A percentile compares a stretch with the other conserved stretches of the same genome.
Conservation (phyloP, 2,329 filamentous ascomycete genomes). For the Phialophora chinensis region DNA sequence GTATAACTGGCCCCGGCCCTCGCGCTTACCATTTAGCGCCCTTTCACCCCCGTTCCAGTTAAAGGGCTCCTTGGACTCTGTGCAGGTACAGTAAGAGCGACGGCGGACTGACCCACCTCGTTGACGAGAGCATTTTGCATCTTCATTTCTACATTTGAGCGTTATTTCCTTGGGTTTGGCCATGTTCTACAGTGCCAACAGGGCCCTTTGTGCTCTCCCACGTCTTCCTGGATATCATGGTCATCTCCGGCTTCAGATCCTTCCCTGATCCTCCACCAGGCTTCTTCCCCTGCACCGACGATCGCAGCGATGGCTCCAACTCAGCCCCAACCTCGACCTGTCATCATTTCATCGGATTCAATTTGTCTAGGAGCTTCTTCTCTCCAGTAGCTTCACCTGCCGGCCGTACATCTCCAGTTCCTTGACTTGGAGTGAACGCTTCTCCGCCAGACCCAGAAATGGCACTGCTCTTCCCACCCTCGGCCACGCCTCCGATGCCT, state of each 20-base stretch:
- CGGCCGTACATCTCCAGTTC: constrained; percentile 25
- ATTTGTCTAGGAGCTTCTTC: constrained; percentile 13
- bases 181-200: not conserved
- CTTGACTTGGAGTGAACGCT: constrained; percentile 30
- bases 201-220: not conserved
- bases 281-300: not conserved
- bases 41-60: constrained; percentile 4
- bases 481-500: constrained; percentile 25
- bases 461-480: constrained; percentile 20
- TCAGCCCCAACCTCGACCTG: not conserved
- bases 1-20: constrained; percentile 12
- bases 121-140: not conserved
- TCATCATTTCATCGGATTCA: constrained; percentile 26
- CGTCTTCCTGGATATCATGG: not conserved
- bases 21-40: constrained; percentile 5
- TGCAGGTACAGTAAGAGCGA: not conserved
- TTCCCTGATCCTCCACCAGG: not conserved
- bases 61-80: not conserved
- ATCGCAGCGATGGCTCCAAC: not conserved
- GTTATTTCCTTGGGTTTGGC: not conserved
- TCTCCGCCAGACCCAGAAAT: constrained; percentile 32
- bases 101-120: too few species aligned
- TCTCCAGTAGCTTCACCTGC: constrained; percentile 16
- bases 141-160: not conserved
- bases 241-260: not conserved